Conservation (phyloP, 768 basidiomycete species). For the Termitomyces sp. region DNA sequence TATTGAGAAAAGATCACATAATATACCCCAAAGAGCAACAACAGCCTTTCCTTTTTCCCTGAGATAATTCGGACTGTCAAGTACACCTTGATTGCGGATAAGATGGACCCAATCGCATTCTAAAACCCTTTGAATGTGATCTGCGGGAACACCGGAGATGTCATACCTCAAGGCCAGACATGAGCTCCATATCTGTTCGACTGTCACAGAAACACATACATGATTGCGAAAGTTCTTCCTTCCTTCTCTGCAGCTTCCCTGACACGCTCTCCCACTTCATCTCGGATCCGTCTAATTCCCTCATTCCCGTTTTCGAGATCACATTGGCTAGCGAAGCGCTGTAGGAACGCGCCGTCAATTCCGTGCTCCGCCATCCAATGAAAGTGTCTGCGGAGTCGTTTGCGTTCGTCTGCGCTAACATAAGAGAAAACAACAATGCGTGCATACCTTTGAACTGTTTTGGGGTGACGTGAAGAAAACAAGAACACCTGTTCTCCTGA, state of each 20-base stretch:
- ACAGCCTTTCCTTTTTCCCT: conserved; percentile 67
- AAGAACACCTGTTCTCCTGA: conserved; percentile 59
- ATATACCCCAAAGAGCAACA: conserved; percentile 65
- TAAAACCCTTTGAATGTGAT: conserved; percentile 61
- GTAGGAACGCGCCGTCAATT: conserved; percentile 78
- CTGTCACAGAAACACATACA: conserved; percentile 41
- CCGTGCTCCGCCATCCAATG: conserved; percentile 82
- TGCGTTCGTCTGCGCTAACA: neutral
- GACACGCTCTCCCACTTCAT: conserved; percentile 68
- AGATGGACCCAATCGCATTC: conserved; percentile 76
- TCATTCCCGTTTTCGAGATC: conserved; percentile 50
- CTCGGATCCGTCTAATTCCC: conserved; percentile 59
- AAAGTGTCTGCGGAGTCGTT: conserved; percentile 46
- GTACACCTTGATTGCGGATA: conserved; percentile 48
- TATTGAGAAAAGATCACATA: neutral
- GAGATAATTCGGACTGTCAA: conserved; percentile 72
- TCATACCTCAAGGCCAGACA: conserved; percentile 59
- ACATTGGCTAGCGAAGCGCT: conserved; percentile 69
- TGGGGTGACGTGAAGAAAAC: conserved; percentile 74
- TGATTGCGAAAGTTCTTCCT: conserved; percentile 78
- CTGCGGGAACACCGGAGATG: conserved; percentile 69
- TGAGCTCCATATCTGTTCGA: conserved; percentile 3
- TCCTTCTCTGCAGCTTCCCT: conserved; percentile 75
- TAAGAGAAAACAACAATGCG: neutral
- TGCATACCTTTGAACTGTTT: conserved; percentile 59